Base-by-base conservation (phyloP, 371 early-diverging fungal species). In the Apophysomyces ossiformis region DNA sequence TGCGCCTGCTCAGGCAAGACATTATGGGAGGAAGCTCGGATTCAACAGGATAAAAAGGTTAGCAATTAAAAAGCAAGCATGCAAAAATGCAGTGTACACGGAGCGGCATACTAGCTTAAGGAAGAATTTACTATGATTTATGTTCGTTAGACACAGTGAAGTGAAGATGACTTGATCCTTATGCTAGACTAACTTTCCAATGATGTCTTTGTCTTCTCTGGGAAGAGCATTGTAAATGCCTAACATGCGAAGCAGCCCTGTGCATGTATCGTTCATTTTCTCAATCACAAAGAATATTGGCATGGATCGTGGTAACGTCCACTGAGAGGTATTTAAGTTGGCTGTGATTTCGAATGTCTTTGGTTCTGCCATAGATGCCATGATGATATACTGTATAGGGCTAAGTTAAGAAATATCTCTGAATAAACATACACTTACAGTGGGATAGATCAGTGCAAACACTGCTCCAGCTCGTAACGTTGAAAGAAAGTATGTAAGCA, bases 1-100 rank as follows among this genome's bases (percentile, higher is more conserved):
- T 95, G 95, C 69, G 88, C 89, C 36, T 95, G 95, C 73, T 79
- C 77, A 36, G 95, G 95, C n/a, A 82, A 84, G 61, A 95, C 95
- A 16, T 72, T 95, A 57, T 95, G 95, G 95, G 88, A 92, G 63
- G 95, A 93, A 64, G 79, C 85, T n/a, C 76, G 87, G 2, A n/a
- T 47, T n/a, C 47, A 47, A 15, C 13, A 47, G 16, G 47, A 47
- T n/a, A 47, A 47, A 16, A 47, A 47, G 21, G 18, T 47, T 16
- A n/a, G 47, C 47, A n/a, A 7, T 47, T n/a, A 18, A 47, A 47
- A 9, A 47, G n/a, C 47, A 47, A 47, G 11, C 6, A 13, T 41
- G 8, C 41, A 41, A 41, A 41, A 41, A 8, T 41, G 13, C 32
- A 26, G 32, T 26, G 32, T 26, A 26, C 32, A 26, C 2, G 32